Base-by-base conservation (phyloP, 768 basidiomycete species). In the Phanerochaete sordida region DNA sequence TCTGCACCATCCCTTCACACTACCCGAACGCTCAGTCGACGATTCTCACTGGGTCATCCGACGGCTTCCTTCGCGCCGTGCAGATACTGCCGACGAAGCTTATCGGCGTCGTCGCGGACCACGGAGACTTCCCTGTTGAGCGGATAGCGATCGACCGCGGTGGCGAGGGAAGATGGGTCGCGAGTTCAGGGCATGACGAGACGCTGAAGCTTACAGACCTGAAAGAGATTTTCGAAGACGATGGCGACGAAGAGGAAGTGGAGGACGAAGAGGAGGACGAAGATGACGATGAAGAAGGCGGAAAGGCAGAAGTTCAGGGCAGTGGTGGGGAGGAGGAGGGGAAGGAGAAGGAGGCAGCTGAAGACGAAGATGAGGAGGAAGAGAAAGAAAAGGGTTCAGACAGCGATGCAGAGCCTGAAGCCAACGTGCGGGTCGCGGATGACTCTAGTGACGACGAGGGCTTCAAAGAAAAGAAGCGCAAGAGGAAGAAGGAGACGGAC, bases 71-170 rank as follows among this genome's bases (percentile, higher is more conserved):
- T 44, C 85, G 95, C 47, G 91, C 91, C 16, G 88, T 95, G 12
- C 60, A 95, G 68, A 77, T 97, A 35, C 79, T 95, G 59, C 95
- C 95, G 1, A 95, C 91, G 57, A 92, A 93, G 69, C 80, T 98
- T 31, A 76, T 96, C 46, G 95, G 95, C 21, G 87, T 95, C 51
- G 87, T 98, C 43, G 90, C 89, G 13, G 91, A 95, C 65, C 95
- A 97, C 65, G 93, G 91, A 4, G 90, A 93, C 61, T 94, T 91
- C 74, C 95, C 95, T 6, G 84, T 98, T 51, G 95, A 98, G 73
- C 83, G 93, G 26, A 86, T 97, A 44, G 84, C 83, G 21, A 75
- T 95, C 21, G 85, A 85, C 65, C 72, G 75, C 48, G 76, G 71
- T 26, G 79, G 79, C 2, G 77, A 85, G 59, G 80, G 81, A 23